A percentile compares a stretch with the other conserved stretches of the same genome.
phyloP scores from a whole-genome alignment of 495 filamentous ascomycete genomes.

The Pseudoneurospora amorphoporcata region DNA sequence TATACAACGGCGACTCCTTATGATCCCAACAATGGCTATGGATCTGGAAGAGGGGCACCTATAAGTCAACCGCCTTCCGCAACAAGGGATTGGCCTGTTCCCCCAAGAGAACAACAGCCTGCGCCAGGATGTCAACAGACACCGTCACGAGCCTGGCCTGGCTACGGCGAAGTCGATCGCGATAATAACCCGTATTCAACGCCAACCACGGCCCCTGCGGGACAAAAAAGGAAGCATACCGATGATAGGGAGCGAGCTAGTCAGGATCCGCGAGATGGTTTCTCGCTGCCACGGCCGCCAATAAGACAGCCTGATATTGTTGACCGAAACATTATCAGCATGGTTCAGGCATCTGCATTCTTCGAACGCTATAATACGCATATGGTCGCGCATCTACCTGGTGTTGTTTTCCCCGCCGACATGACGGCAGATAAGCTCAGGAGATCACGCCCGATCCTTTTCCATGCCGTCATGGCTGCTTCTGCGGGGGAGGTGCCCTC shows the following conservation, averaged over 20 bases:
- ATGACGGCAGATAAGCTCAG: conserved; percentile 60
- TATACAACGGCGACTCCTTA: not conserved
- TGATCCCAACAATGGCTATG: not conserved
- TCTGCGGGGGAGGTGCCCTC: conserved; percentile 51
- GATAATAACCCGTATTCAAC: not conserved
- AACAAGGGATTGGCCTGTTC: not conserved
- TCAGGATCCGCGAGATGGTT: conserved; percentile 5
- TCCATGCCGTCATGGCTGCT: conserved; percentile 67
- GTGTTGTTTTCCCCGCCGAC: conserved; percentile 60
- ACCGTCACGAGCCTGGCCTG: not conserved
- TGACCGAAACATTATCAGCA: conserved; percentile 56
- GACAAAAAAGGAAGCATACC: conserved; percentile 38
- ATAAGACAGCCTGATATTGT: conserved; percentile 52
- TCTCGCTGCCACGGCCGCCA: conserved; percentile 3
- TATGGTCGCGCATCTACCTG: conserved; percentile 64
- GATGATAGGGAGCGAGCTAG: conserved; percentile 16
- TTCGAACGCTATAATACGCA: conserved; percentile 60
- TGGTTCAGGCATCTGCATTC: conserved; percentile 49
- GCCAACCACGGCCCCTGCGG: conserved; percentile 27
- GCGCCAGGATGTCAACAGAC: not conserved
- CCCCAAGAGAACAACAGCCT: not conserved
- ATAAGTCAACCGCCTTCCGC: not conserved
- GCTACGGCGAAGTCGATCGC: not conserved
- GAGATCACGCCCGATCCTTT: conserved; percentile 63
- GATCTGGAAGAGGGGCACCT: not conserved